A percentile compares a stretch with the other conserved stretches of the same genome.
These are phyloP conservation scores for Gaeumannomyces sp. DNA, from an alignment of 2,329 filamentous ascomycete genomes.

Conservation along the genomic window DNA sequence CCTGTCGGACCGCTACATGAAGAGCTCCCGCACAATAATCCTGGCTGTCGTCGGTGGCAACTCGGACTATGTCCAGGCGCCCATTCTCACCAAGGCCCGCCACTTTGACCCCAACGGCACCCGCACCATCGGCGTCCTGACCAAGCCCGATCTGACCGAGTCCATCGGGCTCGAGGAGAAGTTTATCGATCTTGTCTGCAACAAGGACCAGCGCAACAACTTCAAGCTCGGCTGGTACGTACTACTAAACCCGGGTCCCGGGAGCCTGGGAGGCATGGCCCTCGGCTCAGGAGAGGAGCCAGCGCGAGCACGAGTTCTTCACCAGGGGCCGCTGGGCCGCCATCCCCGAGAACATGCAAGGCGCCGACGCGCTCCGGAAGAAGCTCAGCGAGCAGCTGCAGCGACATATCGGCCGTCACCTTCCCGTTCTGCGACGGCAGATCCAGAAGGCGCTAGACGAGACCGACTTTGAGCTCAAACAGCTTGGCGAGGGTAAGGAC, in stretches of 20 bases:
- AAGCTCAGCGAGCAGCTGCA: slow-evolving; percentile 45
- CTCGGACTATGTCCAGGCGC: slow-evolving; percentile 47
- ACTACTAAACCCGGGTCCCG: slow-evolving; percentile 42
- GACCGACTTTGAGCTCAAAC: slow-evolving; percentile 42
- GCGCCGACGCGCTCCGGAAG: slow-evolving; percentile 37
- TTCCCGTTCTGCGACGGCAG: slow-evolving; percentile 43
- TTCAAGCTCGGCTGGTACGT: slow-evolving; percentile 48
- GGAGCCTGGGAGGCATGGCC: slow-evolving; percentile 39
- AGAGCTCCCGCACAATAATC: slow-evolving; percentile 48
- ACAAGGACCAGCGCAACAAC: slow-evolving; percentile 42
- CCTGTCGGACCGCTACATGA: slow-evolving; percentile 49
- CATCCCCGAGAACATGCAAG: slow-evolving; percentile 41
- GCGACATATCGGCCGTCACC: slow-evolving; percentile 45
- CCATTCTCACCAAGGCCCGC: slow-evolving; percentile 43
- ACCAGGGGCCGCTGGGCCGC: slow-evolving; percentile 41
- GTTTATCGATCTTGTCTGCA: slow-evolving; percentile 46
- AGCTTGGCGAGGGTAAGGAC: slow-evolving; percentile 44
- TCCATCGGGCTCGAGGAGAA: slow-evolving; percentile 47
- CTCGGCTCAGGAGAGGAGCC: slow-evolving; percentile 33
- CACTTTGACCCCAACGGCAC: slow-evolving; percentile 43
- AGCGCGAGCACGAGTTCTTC: slow-evolving; percentile 42
- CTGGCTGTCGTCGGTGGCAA: slow-evolving; percentile 50
- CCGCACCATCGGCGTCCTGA: slow-evolving; percentile 45
- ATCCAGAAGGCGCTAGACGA: slow-evolving; percentile 44
- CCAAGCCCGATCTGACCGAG: slow-evolving; percentile 47